Base-by-base conservation (phyloP, 305 asterid species). In the Ajuga reptans region DNA sequence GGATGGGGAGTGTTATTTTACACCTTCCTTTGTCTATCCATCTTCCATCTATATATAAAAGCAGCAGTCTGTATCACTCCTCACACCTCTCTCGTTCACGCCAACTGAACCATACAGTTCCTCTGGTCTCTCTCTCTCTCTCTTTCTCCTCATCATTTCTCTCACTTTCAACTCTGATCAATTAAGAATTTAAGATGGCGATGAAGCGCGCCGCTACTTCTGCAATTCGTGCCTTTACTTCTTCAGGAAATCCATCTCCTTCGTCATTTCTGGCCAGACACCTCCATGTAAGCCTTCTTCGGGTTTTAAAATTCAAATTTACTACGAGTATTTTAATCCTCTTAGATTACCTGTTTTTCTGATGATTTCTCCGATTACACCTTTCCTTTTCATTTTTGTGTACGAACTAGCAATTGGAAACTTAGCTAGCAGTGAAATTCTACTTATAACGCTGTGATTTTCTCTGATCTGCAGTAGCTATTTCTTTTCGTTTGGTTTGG, bases 181-280 rank as follows among this genome's bases (percentile, higher is more conserved):
- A 1, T 57, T 39, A 43, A 64, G 66, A 90, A 3, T 0, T 57
- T 39, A 43, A 64, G 66, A 90, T 88, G 95, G 95, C 95, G 78
- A 84, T 88, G 97, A 90, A 84, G 62, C 89, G 94, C 72, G 95
- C 68, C 34, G 88, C 85, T 58, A 50, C 84, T 9, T 79, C 89
- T 64, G 92, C 93, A 36, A 64, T 81, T 81, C 93, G 95, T 72
- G 87, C 88, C 53, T 12, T 84, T 42, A 34, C 86, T 76, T 82
- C 89, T 18, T 71, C 85, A 2, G 73, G 79, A 55, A 67, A 67
- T 55, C 56, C 84, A 9, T 45, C 75, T 46, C 62, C 78, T 54
- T 80, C 95, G 14, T 67, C 88, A 14, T 12, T 82, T 69, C 71
- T 74, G 18, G 72, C 82, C 65, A 78, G 97, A 60, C 55, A 75